Percentiles rank a stretch among this genome's conserved stretches.
phyloP scores from a whole-genome alignment of 805 yeast species.

The Tetrapisispora phaffii region DNA sequence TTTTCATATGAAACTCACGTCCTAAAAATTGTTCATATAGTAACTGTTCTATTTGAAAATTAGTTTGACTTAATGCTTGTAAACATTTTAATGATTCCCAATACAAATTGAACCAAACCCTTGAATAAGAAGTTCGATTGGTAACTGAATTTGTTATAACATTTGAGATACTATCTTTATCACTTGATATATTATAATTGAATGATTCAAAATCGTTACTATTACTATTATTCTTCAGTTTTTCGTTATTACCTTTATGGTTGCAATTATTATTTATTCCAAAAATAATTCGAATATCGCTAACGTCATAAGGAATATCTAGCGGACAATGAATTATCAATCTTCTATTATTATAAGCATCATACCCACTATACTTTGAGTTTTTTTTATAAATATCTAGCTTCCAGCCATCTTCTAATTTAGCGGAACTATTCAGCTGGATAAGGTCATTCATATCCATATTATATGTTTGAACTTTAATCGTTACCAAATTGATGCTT shows the following conservation, averaged over 20 bases:
- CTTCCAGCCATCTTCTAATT: not conserved
- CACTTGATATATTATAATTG: not conserved
- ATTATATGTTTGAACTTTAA: constrained; percentile 18
- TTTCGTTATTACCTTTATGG: not conserved
- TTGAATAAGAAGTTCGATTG: constrained; percentile 18
- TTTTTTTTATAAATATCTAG: not conserved
- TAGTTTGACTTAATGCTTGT: constrained; percentile 7
- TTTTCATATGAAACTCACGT: constrained; percentile 8
- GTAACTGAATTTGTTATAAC: constrained; percentile 12
- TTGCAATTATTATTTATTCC: constrained; percentile 8
- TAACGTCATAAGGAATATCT: constrained; percentile 1
- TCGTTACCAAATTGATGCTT: constrained; percentile 6
- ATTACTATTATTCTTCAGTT: not conserved
- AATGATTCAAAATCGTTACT: not conserved
- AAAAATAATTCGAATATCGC: constrained; percentile 22
- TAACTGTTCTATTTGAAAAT: constrained; percentile 10
- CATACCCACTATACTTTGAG: not conserved
- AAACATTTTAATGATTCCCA: constrained; percentile 31
- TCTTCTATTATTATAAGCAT: not conserved
- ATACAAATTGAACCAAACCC: constrained; percentile 36
- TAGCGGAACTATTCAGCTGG: constrained; percentile 3
- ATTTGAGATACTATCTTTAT: constrained; percentile 2
- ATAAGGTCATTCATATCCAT: constrained; percentile 9
- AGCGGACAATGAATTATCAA: not conserved
- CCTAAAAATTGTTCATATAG: constrained; percentile 11